Evolutionary conservation across 1,284 basidiomycete species (phyloP), one percentile per base, ranked within the genome.

Genomic region (Moesziomyces antarcticus): DNA sequence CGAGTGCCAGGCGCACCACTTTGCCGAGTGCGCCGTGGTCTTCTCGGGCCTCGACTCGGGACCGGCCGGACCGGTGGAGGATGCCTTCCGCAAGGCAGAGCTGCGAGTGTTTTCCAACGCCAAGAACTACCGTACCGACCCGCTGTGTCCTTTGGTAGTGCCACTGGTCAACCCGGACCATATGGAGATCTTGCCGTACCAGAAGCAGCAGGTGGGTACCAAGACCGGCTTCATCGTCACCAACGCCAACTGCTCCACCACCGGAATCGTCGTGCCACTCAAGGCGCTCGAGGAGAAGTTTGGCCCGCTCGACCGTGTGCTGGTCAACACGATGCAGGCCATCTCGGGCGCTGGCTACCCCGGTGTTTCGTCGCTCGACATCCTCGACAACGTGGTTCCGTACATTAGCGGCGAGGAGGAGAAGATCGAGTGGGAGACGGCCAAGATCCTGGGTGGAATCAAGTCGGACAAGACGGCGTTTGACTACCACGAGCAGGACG

Each of bases 161-260:
- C 97, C 97, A 16, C 90, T 98, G 79, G 95, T 97, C 77, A 99
- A 99, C 86, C 88, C 93, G 0, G 87, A 87, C 8, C 97, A 99
- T 85, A 87, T 98, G 53, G 87, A 89, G 70, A 93, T 99, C 82
- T 87, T 99, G 77, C 88, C 89, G 0, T 91, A 94, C 82, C 97
- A 99, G 85, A 74, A 73, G 49, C 90, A 88, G 65, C 82, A 89
- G 11, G 86, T 81, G 48, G 57, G 57, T 22, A 89, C 90, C 33
- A 66, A 77, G 0, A 92, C 91, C 77, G 97, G 97, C 3, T 99
- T 94, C 88, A 96, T 99, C 84, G 91, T 99, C 71, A 96, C 94
- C 60, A 99, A 99, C 85, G 97, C 97, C 75, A 99, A 99, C 87
- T 99, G 97, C 87, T 93, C 93, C 37, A 98, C 97, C 18, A 99